Conservation (phyloP, 345 rosid species). For the Citrus australasica region DNA sequence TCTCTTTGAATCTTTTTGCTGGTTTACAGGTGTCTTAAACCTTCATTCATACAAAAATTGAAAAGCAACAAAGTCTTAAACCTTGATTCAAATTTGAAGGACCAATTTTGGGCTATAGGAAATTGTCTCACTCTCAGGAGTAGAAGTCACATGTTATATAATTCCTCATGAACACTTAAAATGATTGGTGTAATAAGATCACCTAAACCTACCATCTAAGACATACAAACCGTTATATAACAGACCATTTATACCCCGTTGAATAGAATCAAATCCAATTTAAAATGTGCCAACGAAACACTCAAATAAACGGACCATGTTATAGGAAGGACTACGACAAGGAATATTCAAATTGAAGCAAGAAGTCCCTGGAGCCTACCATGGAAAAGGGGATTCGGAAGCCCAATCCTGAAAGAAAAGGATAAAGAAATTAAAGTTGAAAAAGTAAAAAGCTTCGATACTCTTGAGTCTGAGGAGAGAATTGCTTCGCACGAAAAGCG, state of each 20-base stretch:
- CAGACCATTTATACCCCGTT: too few relatives aligned
- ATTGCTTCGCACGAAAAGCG: conserved; percentile 9
- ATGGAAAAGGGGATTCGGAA: conserved; percentile 21
- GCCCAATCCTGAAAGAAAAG: conserved; percentile 26
- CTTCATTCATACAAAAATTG: too few relatives aligned
- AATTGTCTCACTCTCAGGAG: too few relatives aligned
- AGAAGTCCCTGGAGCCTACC: not conserved
- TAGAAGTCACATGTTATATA: too few relatives aligned
- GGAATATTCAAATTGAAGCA: not conserved
- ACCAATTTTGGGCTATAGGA: too few relatives aligned
- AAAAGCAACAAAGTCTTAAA: too few relatives aligned
- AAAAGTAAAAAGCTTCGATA: conserved; percentile 5
- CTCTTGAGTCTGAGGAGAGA: not conserved
- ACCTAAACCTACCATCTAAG: too few relatives aligned
- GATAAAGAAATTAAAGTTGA: conserved; percentile 8
- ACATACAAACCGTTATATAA: too few relatives aligned
- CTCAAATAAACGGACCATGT: not conserved
- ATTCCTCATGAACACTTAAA: too few relatives aligned
- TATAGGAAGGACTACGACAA: not conserved
- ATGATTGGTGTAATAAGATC: too few relatives aligned
- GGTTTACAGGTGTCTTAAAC: not conserved
- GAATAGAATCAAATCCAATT: too few relatives aligned
- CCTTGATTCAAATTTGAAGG: too few relatives aligned
- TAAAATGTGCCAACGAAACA: not conserved
- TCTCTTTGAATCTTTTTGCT: not conserved